phyloP scores from a whole-genome alignment of 2,329 filamentous ascomycete genomes.

The Stylonectria norvegica region DNA sequence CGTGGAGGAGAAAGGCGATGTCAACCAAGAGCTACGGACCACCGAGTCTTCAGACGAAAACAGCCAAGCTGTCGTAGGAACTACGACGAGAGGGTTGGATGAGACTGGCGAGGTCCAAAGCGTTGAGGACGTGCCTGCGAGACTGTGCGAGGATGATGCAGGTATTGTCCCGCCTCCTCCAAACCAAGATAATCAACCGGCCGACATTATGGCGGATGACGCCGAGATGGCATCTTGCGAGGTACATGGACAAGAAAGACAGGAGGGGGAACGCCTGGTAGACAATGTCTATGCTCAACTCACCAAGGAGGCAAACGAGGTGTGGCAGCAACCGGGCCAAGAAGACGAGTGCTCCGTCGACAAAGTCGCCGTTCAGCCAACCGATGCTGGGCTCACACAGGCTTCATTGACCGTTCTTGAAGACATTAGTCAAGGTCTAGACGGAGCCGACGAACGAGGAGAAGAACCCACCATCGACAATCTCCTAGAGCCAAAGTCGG shows the following conservation, averaged over 20 bases:
- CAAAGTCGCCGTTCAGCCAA: neutral
- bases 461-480: neutral
- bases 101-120: slow-evolving; percentile 11
- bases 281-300: neutral
- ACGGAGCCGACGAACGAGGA: neutral
- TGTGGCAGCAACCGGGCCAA: neutral
- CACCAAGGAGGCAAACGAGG: neutral
- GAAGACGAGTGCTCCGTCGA: neutral
- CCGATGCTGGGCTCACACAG: too few species aligned
- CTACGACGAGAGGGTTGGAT: slow-evolving; percentile 20
- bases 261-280: neutral
- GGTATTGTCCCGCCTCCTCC: neutral
- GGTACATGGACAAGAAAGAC: neutral
- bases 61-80: slow-evolving; percentile 16
- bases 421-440: neutral
- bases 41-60: slow-evolving; percentile 6
- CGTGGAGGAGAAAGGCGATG: slow-evolving; percentile 7
- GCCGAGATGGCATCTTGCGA: neutral
- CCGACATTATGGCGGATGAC: slow-evolving; percentile 7
- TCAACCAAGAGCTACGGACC: neutral
- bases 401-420: too few species aligned
- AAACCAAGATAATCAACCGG: slow-evolving; percentile 13
- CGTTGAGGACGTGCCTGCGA: slow-evolving; percentile 6
- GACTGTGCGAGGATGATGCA: slow-evolving; percentile 4
- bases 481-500: too few species aligned